Evolutionary conservation across 805 yeast genomes (phyloP), one percentile per base, ranked within the genome.

Genomic region (Candida caryicola): DNA sequence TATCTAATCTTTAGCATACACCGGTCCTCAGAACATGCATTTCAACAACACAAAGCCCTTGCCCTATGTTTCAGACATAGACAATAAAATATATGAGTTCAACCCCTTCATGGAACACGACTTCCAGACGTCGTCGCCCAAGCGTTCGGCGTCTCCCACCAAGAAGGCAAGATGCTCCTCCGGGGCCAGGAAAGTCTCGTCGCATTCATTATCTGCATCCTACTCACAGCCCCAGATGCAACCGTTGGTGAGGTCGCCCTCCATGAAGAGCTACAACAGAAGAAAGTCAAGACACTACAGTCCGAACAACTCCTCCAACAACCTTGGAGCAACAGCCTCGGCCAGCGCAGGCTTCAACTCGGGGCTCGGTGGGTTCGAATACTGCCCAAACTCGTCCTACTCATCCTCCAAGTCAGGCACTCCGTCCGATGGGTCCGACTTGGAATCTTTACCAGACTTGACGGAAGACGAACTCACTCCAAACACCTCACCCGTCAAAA

Each of bases 401-500:
- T 13, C 31, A 8, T 29, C 37, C 7, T 29, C 31, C 17, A 23
- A n/a, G 4, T 29, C 38, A 10, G 26, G 4, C 12, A 14, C 34
- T 18, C 15, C 40, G 3, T 43, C 52, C 14, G 59, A 54, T 29
- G 36, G 31, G 21, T 57, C 64, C 4, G 71, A 66, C 37, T 50
- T 57, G 26, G 72, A 66, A 34, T 60, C 67, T 2, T 55, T 66
- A 38, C 69, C 69, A 1, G 71, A 64, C 45, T 52, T 60, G 31
- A 51, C 62, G 3, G 66, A 59, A 37, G 64, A 61, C 31, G 55
- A 50, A 23, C 45, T 51, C n/a, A 45, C 61, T 6, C 57, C 59
- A 7, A 18, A 30, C 15, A 31, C 50, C 1, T 42, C 57, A 3
- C 55, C 52, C 4, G 23, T 44, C 25, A 44, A 45, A 29, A 39